phyloP scores from a whole-genome alignment of 1,284 basidiomycete species.

The Ustilago vetiveriae region DNA sequence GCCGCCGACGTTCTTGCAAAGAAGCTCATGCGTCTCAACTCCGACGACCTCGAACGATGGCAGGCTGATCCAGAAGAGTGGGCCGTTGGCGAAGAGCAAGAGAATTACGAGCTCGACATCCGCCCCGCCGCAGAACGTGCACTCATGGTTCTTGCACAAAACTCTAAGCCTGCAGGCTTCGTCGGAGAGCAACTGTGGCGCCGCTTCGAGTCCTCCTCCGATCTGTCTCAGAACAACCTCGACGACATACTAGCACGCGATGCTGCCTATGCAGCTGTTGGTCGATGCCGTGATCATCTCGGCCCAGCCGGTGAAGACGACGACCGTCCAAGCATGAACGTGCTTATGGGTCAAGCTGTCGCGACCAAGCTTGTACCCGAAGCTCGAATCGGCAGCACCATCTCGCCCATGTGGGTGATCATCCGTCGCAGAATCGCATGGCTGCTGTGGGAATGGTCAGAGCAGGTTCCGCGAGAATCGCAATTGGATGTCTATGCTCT shows the following conservation, averaged over 20 bases:
- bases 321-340: conserved; percentile 30
- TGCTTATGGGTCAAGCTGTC: conserved; percentile 51
- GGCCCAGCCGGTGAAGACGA: conserved; percentile 38
- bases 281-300: conserved; percentile 55
- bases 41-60: conserved; percentile 60
- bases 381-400: conserved; percentile 35
- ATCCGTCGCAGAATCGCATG: conserved; percentile 57
- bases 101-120: conserved; percentile 59
- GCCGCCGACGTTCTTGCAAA: conserved; percentile 57
- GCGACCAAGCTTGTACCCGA: conserved; percentile 54
- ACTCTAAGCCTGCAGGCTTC: conserved; percentile 43
- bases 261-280: conserved; percentile 61
- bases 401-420: conserved; percentile 55
- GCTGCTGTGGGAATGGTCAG: conserved; percentile 64
- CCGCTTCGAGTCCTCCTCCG: conserved; percentile 42
- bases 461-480: conserved; percentile 48
- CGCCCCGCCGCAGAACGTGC: conserved; percentile 62
- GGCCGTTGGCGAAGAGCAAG: conserved; percentile 58
- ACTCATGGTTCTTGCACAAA: conserved; percentile 53
- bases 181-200: conserved; percentile 58
- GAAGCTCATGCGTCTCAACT: conserved; percentile 57
- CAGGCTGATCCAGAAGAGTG: conserved; percentile 59
- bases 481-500: conserved; percentile 52
- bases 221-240: conserved; percentile 31
- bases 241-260: conserved; percentile 57